Evolutionary conservation across 768 basidiomycete species (phyloP).

Genomic region (Kwoniella heveanensis): DNA sequence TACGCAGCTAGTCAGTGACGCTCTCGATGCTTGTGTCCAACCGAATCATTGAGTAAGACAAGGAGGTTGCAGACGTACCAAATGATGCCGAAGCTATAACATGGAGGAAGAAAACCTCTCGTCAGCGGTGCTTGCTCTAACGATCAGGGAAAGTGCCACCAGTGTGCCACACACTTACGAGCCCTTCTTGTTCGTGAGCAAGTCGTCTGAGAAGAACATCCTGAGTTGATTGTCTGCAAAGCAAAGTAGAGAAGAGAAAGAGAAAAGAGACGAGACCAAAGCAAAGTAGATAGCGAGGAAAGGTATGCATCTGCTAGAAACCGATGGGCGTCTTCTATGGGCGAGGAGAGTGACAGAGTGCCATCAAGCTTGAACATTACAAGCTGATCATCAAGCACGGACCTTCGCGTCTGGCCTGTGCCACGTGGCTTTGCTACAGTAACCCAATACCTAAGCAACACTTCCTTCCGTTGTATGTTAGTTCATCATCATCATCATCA

Average conservation of each 20-base stretch:
- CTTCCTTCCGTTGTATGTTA: no score
- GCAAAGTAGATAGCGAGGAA: background rate
- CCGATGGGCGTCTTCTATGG: no score
- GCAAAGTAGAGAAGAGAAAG: constrained; percentile 4
- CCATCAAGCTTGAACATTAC: no score
- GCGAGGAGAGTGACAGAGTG: no score
- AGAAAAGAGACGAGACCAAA: constrained; percentile 11
- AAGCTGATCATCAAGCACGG: no score
- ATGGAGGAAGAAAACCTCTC: constrained; percentile 5
- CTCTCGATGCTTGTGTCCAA: no score
- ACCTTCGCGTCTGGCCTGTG: no score
- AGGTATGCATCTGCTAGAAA: background rate
- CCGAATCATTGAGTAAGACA: no score
- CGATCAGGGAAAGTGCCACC: constrained; percentile 1
- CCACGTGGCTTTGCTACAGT: no score
- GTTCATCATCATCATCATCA: constrained; percentile 5
- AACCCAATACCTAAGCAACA: no score
- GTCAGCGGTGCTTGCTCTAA: constrained; percentile 11
- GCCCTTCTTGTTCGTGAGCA: constrained; percentile 77
- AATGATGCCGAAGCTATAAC: constrained; percentile 43
- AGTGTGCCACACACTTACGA: constrained; percentile 65
- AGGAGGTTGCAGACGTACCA: constrained; percentile 36
- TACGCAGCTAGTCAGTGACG: no score
- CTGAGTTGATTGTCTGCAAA: background rate
- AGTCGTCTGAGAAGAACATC: constrained; percentile 87